Base-by-base conservation (phyloP, 352 stramenopile genomes). In the Halophytophthora polymorphica region DNA sequence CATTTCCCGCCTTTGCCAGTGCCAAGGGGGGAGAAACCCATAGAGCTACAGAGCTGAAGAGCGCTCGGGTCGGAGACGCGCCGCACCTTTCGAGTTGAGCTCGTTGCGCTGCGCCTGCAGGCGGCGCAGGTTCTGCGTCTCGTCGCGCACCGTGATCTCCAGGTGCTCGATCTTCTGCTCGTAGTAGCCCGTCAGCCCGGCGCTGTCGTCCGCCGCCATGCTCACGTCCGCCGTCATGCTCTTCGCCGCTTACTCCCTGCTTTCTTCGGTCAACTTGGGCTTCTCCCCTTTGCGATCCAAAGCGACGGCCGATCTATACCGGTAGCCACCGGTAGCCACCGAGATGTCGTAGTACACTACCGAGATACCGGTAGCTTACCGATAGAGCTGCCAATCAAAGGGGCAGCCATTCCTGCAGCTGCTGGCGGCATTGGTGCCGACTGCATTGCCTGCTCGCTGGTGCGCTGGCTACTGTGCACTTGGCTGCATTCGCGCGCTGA, bases 31-130 rank as follows among this genome's bases (percentile, higher is more conserved):
- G n/a, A n/a, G n/a, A n/a, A n/a, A n/a, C n/a, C n/a, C n/a, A n/a
- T n/a, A n/a, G n/a, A n/a, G n/a, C n/a, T n/a, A n/a, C n/a, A n/a
- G n/a, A n/a, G n/a, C n/a, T n/a, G n/a, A n/a, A n/a, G n/a, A n/a
- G n/a, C n/a, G n/a, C n/a, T n/a, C n/a, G n/a, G n/a, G n/a, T n/a
- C n/a, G n/a, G 41, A 17, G 56, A 47, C 1, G 19, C 38, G 28
- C 18, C 51, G 19, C 56, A 98, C 94, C 88, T 96, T 98, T 92
- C 31, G 96, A 98, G 79, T 99, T 99, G 50, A 99, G 86, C 82
- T 99, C 96, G 69, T 99, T 99, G 53, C 97, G 92, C 67, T 99
- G 96, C 45, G 97, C 97, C 78, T 99, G 97, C 40, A 99, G 88
- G 57, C 97, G 94, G 49, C 96, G 89, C 45, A 99, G 75, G 64